These are phyloP conservation scores for Macrolepiota albuminosa DNA, from an alignment of 768 basidiomycete species.

Conservation along the genomic window DNA sequence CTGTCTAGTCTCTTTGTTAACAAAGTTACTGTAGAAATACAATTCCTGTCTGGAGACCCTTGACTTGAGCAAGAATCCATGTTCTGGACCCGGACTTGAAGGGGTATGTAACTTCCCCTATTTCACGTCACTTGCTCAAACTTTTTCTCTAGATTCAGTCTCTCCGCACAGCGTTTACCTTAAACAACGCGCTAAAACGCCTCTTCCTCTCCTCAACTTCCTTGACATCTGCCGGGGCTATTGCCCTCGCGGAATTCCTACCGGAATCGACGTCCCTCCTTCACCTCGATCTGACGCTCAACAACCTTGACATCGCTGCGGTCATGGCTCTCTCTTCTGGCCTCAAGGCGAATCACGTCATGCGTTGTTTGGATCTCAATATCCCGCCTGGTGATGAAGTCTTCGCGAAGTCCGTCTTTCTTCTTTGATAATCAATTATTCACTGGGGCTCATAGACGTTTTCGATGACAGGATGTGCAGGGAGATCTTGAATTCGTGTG, in stretches of 20 bases:
- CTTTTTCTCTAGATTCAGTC: constrained; percentile 62
- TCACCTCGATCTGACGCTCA: constrained; percentile 87
- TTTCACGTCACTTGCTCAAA: not conserved
- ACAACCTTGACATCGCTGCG: constrained; percentile 81
- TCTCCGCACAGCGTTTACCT: constrained; percentile 86
- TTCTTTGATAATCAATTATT: not conserved
- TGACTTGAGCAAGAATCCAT: constrained; percentile 90
- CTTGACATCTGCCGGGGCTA: constrained; percentile 81
- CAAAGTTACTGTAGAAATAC: constrained; percentile 63
- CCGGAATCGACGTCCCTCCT: constrained; percentile 84
- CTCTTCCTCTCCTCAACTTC: constrained; percentile 85
- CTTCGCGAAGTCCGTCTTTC: constrained; percentile 54
- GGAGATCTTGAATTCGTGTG: constrained; percentile 85
- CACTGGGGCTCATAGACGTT: not conserved
- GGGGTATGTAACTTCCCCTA: constrained; percentile 55
- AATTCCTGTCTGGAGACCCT: constrained; percentile 92
- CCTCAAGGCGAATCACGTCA: constrained; percentile 75
- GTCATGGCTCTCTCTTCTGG: constrained; percentile 90
- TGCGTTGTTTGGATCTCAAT: constrained; percentile 91
- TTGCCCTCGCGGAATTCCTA: constrained; percentile 93
- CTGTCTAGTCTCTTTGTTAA: not conserved
- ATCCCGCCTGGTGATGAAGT: constrained; percentile 84
- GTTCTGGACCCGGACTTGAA: constrained; percentile 83
- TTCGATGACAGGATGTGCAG: constrained; percentile 59
- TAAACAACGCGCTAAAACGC: constrained; percentile 88